phyloP scores from a whole-genome alignment of 331 rosid species.

The Malus hybrid region DNA sequence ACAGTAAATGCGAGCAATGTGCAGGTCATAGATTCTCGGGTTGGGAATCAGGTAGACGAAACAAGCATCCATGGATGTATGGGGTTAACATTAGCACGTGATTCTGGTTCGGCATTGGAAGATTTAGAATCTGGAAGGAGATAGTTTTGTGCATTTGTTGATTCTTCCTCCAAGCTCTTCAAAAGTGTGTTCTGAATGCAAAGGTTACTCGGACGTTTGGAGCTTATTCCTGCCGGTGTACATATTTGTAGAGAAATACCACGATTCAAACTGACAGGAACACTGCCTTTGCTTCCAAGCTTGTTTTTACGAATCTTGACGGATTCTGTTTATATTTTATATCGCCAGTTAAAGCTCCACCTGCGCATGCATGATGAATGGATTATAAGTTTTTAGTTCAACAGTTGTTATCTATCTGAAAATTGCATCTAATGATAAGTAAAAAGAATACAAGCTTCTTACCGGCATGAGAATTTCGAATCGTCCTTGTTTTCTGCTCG shows the following conservation, averaged over 20 bases:
- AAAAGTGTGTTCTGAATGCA: no score
- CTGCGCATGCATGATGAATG: not conserved
- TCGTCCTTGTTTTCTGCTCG: no score
- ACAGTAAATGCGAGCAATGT: conserved; percentile 13
- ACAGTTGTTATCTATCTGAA: no score
- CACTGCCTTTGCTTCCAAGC: not conserved
- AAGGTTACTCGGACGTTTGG: no score
- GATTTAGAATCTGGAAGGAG: conserved; percentile 57
- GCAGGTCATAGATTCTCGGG: conserved; percentile 20
- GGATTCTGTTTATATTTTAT: not conserved
- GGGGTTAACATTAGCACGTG: conserved; percentile 32
- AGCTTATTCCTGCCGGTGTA: not conserved
- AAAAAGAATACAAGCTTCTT: no score
- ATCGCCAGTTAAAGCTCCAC: not conserved
- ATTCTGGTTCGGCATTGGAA: conserved; percentile 27
- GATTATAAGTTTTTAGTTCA: not conserved
- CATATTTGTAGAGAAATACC: not conserved
- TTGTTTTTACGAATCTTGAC: not conserved
- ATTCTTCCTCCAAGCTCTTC: no score
- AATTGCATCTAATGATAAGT: no score
- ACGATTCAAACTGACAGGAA: not conserved
- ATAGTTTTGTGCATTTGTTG: conserved; percentile 8
- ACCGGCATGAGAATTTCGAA: no score
- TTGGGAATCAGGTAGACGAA: conserved; percentile 27
- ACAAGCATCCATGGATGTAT: conserved; percentile 33